A percentile compares a stretch with the other conserved stretches of the same genome.
phyloP scores from a whole-genome alignment of 495 filamentous ascomycete genomes.

The Lasiosphaeria hispida region DNA sequence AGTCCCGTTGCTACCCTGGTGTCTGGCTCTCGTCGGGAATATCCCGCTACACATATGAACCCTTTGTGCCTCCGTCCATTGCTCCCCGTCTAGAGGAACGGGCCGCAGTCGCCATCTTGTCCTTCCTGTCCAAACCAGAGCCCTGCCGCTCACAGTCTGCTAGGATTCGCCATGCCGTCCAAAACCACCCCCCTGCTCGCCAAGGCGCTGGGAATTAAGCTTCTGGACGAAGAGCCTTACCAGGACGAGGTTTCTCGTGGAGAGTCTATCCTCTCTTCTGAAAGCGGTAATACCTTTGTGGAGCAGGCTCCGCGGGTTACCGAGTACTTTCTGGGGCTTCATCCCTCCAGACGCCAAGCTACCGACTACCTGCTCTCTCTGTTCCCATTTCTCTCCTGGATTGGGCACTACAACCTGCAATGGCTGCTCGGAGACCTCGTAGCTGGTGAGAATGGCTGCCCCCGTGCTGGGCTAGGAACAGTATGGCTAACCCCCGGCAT shows the following conservation, averaged over 20 bases:
- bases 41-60: too few relatives aligned
- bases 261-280: constrained; percentile 76
- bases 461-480: not conserved
- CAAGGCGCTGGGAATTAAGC: constrained; percentile 80
- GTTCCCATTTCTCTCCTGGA: constrained; percentile 89
- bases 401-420: constrained; percentile 78
- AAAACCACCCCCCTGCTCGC: constrained; percentile 72
- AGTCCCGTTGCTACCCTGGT: too few relatives aligned
- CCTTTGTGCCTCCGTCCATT: too few relatives aligned
- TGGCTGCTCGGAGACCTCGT: constrained; percentile 89
- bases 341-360: constrained; percentile 56
- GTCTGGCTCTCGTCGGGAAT: too few relatives aligned
- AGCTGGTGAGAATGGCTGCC: constrained; percentile 60
- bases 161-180: constrained; percentile 29
- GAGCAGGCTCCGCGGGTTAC: constrained; percentile 73
- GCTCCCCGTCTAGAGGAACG: too few relatives aligned
- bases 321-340: constrained; percentile 67
- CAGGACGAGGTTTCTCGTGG: constrained; percentile 60
- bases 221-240: constrained; percentile 61
- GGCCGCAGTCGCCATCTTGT: not conserved
- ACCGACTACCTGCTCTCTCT: constrained; percentile 61
- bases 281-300: constrained; percentile 74
- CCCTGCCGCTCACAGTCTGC: not conserved
- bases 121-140: not conserved
- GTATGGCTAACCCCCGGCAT: constrained; percentile 15